Base-by-base conservation (phyloP, 176 grass and related monocot species). In the Luzula sylvatica region DNA sequence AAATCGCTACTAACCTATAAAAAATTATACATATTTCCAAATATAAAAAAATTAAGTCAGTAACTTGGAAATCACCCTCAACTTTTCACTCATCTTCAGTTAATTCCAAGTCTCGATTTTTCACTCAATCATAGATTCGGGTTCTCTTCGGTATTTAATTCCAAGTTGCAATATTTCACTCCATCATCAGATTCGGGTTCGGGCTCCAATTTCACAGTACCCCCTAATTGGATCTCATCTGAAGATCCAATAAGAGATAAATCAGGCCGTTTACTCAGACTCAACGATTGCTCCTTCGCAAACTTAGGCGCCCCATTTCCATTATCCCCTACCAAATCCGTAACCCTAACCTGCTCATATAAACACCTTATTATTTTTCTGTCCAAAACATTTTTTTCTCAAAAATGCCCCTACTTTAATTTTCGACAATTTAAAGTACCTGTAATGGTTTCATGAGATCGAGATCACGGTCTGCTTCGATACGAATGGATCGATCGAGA, bases 391-490 rank as follows among this genome's bases (percentile, higher is more conserved):
- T n/a, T n/a, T n/a, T n/a, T n/a, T n/a, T n/a, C n/a, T n/a, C n/a
- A n/a, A n/a, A n/a, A n/a, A n/a, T n/a, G n/a, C n/a, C n/a, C n/a
- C n/a, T n/a, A n/a, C n/a, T n/a, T n/a, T n/a, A n/a, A n/a, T n/a
- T n/a, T n/a, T n/a, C n/a, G n/a, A n/a, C n/a, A n/a, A n/a, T n/a
- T n/a, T n/a, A 25, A 23, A 21, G 38, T 55, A 98, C 92, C 92
- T 90, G 74, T 75, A 90, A 67, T 52, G 92, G 82, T 58, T 83
- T 72, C 81, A 90, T 82, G 21, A 70, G 65, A 21, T 83, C 75
- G 21, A 48, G 20, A 46, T 89, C 85, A 29, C 20, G 75, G 20
- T 76, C 55, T 11, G 55, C 72, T 35, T 35, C 30, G 1, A 35
- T 35, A 7, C 30, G 30, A 35, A 35, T 4, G 11, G 3, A 12